A percentile compares a stretch with the other conserved stretches of the same genome.
phyloP scores from a whole-genome alignment of 495 filamentous ascomycete species.

The Tetracladium marchalianum region DNA sequence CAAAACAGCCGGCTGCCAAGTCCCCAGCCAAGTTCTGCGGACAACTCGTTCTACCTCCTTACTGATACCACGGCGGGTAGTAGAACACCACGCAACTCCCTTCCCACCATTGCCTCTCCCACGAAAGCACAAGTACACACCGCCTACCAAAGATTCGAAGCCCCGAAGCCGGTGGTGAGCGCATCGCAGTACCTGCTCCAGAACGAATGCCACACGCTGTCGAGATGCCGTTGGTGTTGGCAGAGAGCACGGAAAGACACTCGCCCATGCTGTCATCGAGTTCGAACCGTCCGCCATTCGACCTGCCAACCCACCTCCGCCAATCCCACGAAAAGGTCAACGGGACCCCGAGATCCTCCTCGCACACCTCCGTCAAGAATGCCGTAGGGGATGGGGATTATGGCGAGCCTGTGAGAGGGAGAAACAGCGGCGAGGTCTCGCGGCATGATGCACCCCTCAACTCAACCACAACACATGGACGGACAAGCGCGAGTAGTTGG shows the following conservation, averaged over 20 bases:
- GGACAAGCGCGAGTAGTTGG: constrained; percentile 29
- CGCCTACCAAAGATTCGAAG: too few relatives aligned
- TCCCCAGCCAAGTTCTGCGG: too few relatives aligned
- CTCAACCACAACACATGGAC: constrained; percentile 25
- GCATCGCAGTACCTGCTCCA: too few relatives aligned
- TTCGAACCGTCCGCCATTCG: constrained; percentile 18
- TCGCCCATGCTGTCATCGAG: constrained; percentile 21
- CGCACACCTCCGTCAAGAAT: constrained; percentile 21
- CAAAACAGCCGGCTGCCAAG: too few relatives aligned
- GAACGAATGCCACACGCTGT: constrained; percentile 21
- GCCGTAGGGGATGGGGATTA: constrained; percentile 16
- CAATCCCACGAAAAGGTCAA: constrained; percentile 26
- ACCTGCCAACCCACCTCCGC: constrained; percentile 27
- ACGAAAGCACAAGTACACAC: too few relatives aligned
- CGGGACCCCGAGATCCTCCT: constrained; percentile 13
- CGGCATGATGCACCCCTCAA: constrained; percentile 23
- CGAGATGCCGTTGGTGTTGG: constrained; percentile 51
- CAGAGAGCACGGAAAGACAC: constrained; percentile 32
- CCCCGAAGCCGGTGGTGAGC: too few relatives aligned
- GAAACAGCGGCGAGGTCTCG: constrained; percentile 21
- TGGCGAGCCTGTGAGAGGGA: constrained; percentile 5
- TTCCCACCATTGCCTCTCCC: too few relatives aligned
- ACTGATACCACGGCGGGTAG: too few relatives aligned
- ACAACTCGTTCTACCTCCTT: too few relatives aligned
- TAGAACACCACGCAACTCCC: too few relatives aligned